A percentile compares a stretch with the other conserved stretches of the same genome.
Evolutionary conservation across 768 basidiomycete species (phyloP).

Genomic region (Hirschioporus abietinus): DNA sequence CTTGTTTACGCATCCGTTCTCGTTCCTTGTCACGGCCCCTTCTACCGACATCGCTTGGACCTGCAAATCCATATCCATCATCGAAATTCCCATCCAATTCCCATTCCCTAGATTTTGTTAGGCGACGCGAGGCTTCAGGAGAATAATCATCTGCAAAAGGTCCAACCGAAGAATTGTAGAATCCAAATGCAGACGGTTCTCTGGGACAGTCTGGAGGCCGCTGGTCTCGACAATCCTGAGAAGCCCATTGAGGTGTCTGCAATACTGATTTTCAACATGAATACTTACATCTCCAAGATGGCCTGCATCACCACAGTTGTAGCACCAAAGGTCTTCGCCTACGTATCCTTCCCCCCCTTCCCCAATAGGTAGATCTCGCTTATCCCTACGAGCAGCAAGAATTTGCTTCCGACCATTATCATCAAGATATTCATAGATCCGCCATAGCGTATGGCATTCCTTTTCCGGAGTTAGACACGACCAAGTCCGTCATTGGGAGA

Average conservation of each 20-base stretch:
- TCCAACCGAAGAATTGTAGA: conserved; percentile 52
- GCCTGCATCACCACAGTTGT: conserved; percentile 67
- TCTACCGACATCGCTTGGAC: conserved; percentile 59
- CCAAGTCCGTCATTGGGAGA: conserved; percentile 8
- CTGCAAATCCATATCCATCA: conserved; percentile 40
- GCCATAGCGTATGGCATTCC: conserved; percentile 85
- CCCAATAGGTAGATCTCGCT: conserved; percentile 46
- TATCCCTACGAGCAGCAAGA: conserved; percentile 43
- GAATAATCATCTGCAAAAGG: conserved; percentile 53
- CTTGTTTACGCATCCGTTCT: conserved; percentile 48
- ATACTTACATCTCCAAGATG: conserved; percentile 75
- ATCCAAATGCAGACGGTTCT: conserved; percentile 66
- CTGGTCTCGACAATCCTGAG: conserved; percentile 57
- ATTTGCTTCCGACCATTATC: conserved; percentile 44
- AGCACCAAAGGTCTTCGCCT: conserved; percentile 71
- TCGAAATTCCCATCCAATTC: conserved; percentile 33
- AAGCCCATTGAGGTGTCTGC: neutral
- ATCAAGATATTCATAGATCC: conserved; percentile 67
- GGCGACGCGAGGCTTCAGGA: conserved; percentile 24
- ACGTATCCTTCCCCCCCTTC: conserved; percentile 78
- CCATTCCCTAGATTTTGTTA: conserved; percentile 38
- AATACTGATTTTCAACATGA: neutral
- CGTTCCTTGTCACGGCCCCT: conserved; percentile 57
- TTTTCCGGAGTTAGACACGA: conserved; percentile 21
- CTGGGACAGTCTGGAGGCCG: conserved; percentile 35